Base-by-base conservation (phyloP, 345 rosid species). In the Hypericum perforatum region DNA sequence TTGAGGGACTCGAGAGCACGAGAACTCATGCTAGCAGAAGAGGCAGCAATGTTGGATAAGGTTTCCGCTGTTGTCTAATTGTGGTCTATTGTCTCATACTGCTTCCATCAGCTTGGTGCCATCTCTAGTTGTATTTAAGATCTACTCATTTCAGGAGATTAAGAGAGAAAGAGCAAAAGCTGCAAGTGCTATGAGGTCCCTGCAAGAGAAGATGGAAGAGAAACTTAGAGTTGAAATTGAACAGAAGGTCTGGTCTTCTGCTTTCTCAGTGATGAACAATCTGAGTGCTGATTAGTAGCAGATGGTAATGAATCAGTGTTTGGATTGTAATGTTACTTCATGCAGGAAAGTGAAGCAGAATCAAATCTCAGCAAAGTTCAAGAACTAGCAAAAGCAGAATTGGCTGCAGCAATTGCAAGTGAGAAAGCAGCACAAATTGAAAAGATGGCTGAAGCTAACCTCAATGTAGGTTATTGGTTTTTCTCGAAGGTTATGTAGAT, bases 1-100 rank as follows among this genome's bases (percentile, higher is more conserved):
- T 60, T 89, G 71, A 80, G 87, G 70, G 94, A 94, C 72, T 80
- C 74, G 36, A 86, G 87, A 70, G 95, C 91, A 3, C 84, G 95
- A 66, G 95, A 86, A 61, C 88, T 94, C 41, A 94, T 94, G 99
- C 85, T 59, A 61, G 78, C 82, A 11, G 97, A 94, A 78, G 94
- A 94, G 77, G 99, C 91, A 36, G 97, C 97, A 45, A 79, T 94
- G 44, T 63, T 89, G 69, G 91, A 94, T 64, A 94, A 94, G 99
- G 99, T 94, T 62, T 11, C 56, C 32, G 38, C 39, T 8, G 41
- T 52, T 60, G 59, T 39, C 15, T 9, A 32, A 37, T 63, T 41
- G 54, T 50, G 57, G 44, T 66, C 5, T 38, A 54, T 40, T 36
- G 62, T 53, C 10, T 16, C 52, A 8, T 41, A 0, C 37, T 53